Conservation (phyloP, 225 moss, liverwort and hornwort species). For the Bryum argenteum region DNA sequence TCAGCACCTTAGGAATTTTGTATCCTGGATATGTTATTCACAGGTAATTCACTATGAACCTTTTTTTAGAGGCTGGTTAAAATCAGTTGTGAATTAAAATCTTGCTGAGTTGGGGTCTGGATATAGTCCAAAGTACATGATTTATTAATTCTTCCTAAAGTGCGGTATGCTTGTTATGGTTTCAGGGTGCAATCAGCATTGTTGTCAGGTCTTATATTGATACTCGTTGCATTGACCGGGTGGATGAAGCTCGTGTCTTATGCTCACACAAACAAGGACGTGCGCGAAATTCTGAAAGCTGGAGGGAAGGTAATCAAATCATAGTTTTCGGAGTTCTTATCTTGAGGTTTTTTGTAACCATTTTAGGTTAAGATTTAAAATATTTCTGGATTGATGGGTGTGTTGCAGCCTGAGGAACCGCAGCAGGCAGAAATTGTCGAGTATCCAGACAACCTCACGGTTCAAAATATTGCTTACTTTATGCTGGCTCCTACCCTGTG, state of each 20-base stretch:
- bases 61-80: not conserved
- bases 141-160: not conserved
- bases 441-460: slow-evolving; percentile 78
- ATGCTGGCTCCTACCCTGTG: slow-evolving; percentile 93
- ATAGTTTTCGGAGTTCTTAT: not conserved
- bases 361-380: not conserved
- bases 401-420: slow-evolving; percentile 59
- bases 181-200: slow-evolving; percentile 31
- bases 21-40: slow-evolving; percentile 91
- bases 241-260: slow-evolving; percentile 37
- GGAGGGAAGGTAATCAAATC: slow-evolving; percentile 15
- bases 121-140: not conserved
- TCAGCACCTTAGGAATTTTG: slow-evolving; percentile 63
- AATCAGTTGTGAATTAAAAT: not conserved
- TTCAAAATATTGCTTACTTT: slow-evolving; percentile 74
- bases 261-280: slow-evolving; percentile 29
- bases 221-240: slow-evolving; percentile 27
- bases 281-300: slow-evolving; percentile 24
- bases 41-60: slow-evolving; percentile 46
- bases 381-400: not conserved
- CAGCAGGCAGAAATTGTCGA: slow-evolving; percentile 49
- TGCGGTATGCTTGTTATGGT: slow-evolving; percentile 22
- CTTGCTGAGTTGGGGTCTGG: not conserved
- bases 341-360: not conserved
- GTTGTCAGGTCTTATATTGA: slow-evolving; percentile 28